phyloP scores from a whole-genome alignment of 495 filamentous ascomycete genomes.

The Aspergillus leporis region DNA sequence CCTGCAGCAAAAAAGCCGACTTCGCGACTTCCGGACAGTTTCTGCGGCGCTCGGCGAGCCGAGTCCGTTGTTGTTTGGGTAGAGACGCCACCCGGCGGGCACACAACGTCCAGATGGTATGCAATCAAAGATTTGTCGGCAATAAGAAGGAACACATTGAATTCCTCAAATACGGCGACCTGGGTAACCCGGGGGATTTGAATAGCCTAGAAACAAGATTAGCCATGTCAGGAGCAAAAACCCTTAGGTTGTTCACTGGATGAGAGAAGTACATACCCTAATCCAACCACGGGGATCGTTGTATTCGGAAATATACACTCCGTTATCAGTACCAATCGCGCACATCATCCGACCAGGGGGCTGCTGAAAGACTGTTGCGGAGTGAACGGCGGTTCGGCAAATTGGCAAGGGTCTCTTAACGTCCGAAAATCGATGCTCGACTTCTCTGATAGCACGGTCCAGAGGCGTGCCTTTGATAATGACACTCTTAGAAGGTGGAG shows the following conservation, averaged over 20 bases:
- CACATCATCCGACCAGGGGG: conserved; percentile 79
- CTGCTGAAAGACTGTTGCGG: conserved; percentile 82
- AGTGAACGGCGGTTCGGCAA: conserved; percentile 84
- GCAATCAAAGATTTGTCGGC: conserved; percentile 89
- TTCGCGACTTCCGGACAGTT: conserved; percentile 82
- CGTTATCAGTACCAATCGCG: conserved; percentile 92
- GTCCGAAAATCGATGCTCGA: conserved; percentile 71
- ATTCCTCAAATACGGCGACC: conserved; percentile 92
- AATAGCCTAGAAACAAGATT: conserved; percentile 58
- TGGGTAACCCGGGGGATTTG: conserved; percentile 78
- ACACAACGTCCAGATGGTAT: conserved; percentile 89
- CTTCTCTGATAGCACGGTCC: conserved; percentile 84
- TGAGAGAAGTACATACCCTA: conserved; percentile 55
- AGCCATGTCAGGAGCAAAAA: conserved; percentile 15
- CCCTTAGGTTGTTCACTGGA: not conserved
- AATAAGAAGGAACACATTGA: conserved; percentile 86
- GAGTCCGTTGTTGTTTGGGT: conserved; percentile 56
- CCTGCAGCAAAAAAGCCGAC: conserved; percentile 95
- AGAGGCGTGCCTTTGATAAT: conserved; percentile 86
- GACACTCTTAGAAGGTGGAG: conserved; percentile 51
- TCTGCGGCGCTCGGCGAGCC: conserved; percentile 78
- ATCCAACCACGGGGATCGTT: conserved; percentile 87
- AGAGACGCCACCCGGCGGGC: conserved; percentile 66
- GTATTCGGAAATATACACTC: conserved; percentile 83
- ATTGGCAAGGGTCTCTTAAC: conserved; percentile 70